These are phyloP conservation scores for Colletotrichum noveboracense DNA, from an alignment of 2,329 filamentous ascomycete genomes.

Conservation along the genomic window DNA sequence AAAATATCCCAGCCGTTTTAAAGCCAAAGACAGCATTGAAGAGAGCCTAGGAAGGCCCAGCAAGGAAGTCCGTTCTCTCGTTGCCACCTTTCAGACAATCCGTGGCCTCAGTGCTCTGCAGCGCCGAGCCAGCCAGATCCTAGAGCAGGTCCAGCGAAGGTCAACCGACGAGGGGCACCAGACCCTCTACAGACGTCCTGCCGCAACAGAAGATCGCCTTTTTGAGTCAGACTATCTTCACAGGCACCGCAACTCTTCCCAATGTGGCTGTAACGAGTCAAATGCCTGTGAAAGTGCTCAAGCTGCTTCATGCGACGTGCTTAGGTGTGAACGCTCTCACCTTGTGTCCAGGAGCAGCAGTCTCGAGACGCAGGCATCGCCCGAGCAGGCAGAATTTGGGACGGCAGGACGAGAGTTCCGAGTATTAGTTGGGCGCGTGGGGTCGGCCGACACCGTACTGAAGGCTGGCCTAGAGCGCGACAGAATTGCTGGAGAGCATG, in stretches of 20 bases:
- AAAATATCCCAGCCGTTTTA: conserved; percentile 28
- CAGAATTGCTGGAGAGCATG: too few species aligned
- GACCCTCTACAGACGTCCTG: conserved; percentile 30
- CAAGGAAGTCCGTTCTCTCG: conserved; percentile 30
- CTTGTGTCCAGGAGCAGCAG: too few species aligned
- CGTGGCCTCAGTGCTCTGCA: conserved; percentile 20
- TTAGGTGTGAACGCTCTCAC: too few species aligned
- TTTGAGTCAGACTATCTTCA: conserved; percentile 35
- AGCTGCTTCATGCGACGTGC: conserved; percentile 27
- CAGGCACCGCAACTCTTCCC: conserved; percentile 29
- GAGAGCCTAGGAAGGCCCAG: conserved; percentile 32
- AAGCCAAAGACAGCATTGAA: conserved; percentile 27
- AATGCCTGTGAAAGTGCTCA: conserved; percentile 25
- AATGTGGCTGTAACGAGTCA: neutral
- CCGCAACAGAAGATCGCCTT: conserved; percentile 30
- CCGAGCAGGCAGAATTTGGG: too few species aligned
- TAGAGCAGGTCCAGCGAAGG: neutral
- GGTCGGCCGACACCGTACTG: too few species aligned
- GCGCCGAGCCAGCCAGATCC: neutral
- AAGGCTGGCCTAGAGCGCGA: too few species aligned
- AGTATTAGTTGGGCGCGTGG: too few species aligned
- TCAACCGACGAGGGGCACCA: neutral
- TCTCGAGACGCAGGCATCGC: too few species aligned
- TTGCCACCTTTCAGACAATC: conserved; percentile 16
- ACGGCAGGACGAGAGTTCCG: too few species aligned